phyloP scores from a whole-genome alignment of 1,284 basidiomycete genomes.

The Psilocybe mexicana region DNA sequence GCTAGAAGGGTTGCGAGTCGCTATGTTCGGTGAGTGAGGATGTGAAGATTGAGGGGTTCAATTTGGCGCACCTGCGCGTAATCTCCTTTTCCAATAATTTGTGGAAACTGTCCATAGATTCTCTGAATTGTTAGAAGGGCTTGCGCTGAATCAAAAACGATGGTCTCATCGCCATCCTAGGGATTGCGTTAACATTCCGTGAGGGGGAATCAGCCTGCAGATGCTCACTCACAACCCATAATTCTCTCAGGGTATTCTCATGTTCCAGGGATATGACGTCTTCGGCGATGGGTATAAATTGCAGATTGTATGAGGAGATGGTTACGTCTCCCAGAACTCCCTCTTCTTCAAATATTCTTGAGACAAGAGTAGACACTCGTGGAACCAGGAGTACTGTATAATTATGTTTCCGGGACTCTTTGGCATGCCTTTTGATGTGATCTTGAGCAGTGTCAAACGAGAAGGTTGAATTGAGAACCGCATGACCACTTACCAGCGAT shows the following conservation, averaged over 20 bases:
- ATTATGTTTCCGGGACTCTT: conserved; percentile 70
- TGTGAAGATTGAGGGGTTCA: background rate
- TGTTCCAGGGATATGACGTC: conserved; percentile 90
- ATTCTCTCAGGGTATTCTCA: conserved; percentile 80
- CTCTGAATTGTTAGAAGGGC: conserved; percentile 86
- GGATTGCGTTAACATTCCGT: conserved; percentile 7
- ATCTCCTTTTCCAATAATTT: conserved; percentile 93
- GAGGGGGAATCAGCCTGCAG: conserved; percentile 6
- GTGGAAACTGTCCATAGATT: conserved; percentile 88
- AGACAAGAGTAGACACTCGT: conserved; percentile 82
- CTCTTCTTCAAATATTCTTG: conserved; percentile 84
- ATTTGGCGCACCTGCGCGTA: conserved; percentile 68
- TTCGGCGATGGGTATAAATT: conserved; percentile 90
- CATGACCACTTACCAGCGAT: conserved; percentile 71
- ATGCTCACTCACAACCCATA: conserved; percentile 72
- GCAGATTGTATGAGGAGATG: conserved; percentile 85
- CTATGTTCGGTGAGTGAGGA: conserved; percentile 37
- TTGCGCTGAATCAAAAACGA: conserved; percentile 87
- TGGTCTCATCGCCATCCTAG: conserved; percentile 92
- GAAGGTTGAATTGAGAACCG: conserved; percentile 12
- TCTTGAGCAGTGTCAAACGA: conserved; percentile 50
- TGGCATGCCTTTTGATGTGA: conserved; percentile 80
- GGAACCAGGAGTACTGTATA: conserved; percentile 94
- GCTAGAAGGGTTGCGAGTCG: conserved; percentile 76
- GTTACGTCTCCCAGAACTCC: conserved; percentile 90